phyloP scores from a whole-genome alignment of 495 filamentous ascomycete species.

The Cladorrhinum samala region DNA sequence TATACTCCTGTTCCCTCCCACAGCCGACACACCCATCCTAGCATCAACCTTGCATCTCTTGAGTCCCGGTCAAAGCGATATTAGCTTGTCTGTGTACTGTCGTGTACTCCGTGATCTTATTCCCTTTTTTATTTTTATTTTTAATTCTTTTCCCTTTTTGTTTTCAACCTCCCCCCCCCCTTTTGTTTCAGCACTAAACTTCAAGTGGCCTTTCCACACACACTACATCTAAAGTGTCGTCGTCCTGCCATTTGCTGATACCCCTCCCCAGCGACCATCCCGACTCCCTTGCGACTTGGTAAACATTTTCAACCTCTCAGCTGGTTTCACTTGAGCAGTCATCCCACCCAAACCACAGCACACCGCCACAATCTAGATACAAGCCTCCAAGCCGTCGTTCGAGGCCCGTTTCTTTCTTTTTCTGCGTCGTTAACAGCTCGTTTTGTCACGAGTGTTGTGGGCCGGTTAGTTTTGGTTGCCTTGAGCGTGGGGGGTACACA shows the following conservation, averaged over 20 bases:
- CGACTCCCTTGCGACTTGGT: neutral
- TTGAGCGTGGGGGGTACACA: neutral
- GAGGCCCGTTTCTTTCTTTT: neutral
- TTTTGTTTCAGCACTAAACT: too few species aligned
- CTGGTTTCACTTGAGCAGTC: neutral
- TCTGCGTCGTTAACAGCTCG: too few species aligned
- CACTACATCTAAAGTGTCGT: too few species aligned
- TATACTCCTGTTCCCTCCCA: too few species aligned
- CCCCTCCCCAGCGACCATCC: neutral
- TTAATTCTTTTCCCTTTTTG: slow-evolving; percentile 9
- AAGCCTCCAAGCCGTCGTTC: neutral
- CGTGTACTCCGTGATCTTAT: neutral
- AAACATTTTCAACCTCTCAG: too few species aligned
- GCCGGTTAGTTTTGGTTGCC: neutral
- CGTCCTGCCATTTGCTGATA: too few species aligned
- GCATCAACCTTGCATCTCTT: slow-evolving; percentile 9
- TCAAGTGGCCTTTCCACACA: too few species aligned
- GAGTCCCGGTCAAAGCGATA: too few species aligned
- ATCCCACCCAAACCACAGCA: neutral
- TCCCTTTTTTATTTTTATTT: neutral
- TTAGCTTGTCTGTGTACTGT: neutral
- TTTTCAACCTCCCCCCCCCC: too few species aligned
- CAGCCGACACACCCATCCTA: slow-evolving; percentile 8
- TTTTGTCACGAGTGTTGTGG: too few species aligned
- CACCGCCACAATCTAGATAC: neutral